Base-by-base conservation (phyloP, 164 flowering plant genomes). In the Akebia trifoliata region DNA sequence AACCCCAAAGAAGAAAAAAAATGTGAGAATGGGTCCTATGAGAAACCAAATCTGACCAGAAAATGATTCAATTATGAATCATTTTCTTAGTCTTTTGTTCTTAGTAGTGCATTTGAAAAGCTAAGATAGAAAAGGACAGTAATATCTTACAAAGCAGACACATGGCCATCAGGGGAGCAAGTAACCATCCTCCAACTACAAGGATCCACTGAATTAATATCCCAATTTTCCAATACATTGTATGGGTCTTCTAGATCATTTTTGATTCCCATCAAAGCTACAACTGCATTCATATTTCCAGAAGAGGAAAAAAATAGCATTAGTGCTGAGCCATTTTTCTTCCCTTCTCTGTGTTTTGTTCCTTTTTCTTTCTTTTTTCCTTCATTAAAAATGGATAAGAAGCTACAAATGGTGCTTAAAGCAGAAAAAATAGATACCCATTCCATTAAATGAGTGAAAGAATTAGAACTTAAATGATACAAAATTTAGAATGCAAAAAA, bases 181-280 rank as follows among this genome's bases (percentile, higher is more conserved):
- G 97, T 84, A 64, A 94, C 74, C 95, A 85, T 90, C 74, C 93
- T 90, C 99, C 99, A 94, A 66, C 96, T 77, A 76, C 97, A 94
- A 63, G 99, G 99, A 78, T 94, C 99, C 0, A 94, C 99, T 21
- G 99, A 86, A 68, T 74, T 84, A 24, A 70, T 73, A 67, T 94
- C 97, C 99, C 99, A 94, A 46, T 74, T 78, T 74, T 86, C 97
- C 85, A 94, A 60, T 48, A 83, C 96, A 78, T 85, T 85, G 57
- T 81, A 69, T 28, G 95, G 97, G 64, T 94, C 99, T 44, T 56
- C 56, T 26, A 94, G 74, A 58, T 59, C 78, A 46, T 21, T 66
- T 65, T 94, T 94, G 18, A 90, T 86, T 21, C 80, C 81, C 75
- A 86, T 65, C 64, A 94, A 64, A 56, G 99, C 99, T 22, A 81